A percentile compares a stretch with the other conserved stretches of the same genome.
These are phyloP conservation scores for Golubevia pallescens DNA, from an alignment of 1,284 basidiomycete genomes.

Conservation along the genomic window DNA sequence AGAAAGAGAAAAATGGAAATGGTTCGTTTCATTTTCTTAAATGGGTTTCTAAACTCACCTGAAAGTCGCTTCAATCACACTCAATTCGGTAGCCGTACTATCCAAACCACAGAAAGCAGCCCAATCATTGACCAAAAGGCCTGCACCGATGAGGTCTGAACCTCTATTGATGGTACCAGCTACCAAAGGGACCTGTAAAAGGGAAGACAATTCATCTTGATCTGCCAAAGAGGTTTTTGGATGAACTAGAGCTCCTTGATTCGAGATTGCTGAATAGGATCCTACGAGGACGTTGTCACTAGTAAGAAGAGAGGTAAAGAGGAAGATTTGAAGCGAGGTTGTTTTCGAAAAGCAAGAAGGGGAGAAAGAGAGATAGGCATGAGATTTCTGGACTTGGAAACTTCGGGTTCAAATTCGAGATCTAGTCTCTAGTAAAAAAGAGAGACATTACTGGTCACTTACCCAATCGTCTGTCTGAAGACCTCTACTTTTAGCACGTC, in stretches of 20 bases:
- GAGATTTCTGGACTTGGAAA: too few species aligned
- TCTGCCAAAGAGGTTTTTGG: slow-evolving; percentile 96
- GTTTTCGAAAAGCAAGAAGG: too few species aligned
- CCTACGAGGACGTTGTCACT: slow-evolving; percentile 95
- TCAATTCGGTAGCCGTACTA: slow-evolving; percentile 97
- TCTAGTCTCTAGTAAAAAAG: too few species aligned
- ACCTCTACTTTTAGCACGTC: slow-evolving; percentile 99
- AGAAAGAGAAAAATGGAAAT: too few species aligned
- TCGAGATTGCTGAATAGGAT: slow-evolving; percentile 90
- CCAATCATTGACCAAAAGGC: slow-evolving; percentile 98
- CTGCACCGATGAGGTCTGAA: slow-evolving; percentile 95
- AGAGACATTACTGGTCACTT: too few species aligned
- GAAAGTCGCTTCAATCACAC: slow-evolving; percentile 96
- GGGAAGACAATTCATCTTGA: slow-evolving; percentile 92
- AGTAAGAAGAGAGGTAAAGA: too few species aligned
- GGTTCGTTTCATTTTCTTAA: too few species aligned
- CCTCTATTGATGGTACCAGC: slow-evolving; percentile 98
- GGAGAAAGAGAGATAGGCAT: too few species aligned
- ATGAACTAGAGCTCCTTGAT: slow-evolving; percentile 96
- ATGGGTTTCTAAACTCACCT: too few species aligned
- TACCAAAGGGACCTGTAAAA: slow-evolving; percentile 93
- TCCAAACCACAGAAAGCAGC: slow-evolving; percentile 85
- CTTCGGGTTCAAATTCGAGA: too few species aligned
- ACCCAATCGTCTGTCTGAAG: slow-evolving; percentile 90
- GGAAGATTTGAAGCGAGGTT: too few species aligned